Evolutionary conservation across 805 yeast species (phyloP), one percentile per base, ranked within the genome.

Genomic region (Vanderwaltozyma verrucispora): DNA sequence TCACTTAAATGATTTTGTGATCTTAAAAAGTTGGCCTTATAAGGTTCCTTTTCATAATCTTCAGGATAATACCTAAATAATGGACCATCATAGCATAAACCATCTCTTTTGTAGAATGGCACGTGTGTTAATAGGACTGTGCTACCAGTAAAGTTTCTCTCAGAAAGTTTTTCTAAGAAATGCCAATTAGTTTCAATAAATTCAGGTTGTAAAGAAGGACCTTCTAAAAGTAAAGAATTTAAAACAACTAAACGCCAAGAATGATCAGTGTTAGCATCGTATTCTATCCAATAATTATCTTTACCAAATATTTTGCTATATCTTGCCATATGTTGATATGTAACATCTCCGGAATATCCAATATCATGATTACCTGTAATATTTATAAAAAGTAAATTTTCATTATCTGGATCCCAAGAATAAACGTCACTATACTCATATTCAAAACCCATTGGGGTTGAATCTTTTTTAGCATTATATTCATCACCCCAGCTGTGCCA

Each of bases 331-430:
- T 94, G 94, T 51, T 85, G 96, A 65, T 78, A 77, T 0, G 95
- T 87, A 29, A 94, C 85, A 59, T 92, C 98, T 1, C 97, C 97
- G 33, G 83, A 74, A 56, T 92, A 89, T 0, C 98, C 98, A 33
- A 89, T 77, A 57, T 92, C 98, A 56, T 92, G 98, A 56, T 92
- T 92, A 2, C 98, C 98, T 2, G 94, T 79, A 33, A 92, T 64
- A 56, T 92, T 92, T 43, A 86, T 71, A 52, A 89, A 75, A 27
- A 83, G 60, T 10, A 85, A 88, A 41, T 74, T 75, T 26, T 70
- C 67, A 18, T 60, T 49, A 16, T 60, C 56, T 20, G 69, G 51
- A 28, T 68, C 64, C 94, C 94, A 83, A 49, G 79, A 81, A 45
- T 75, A 73, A 5, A 79, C 73, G 54, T 81, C 75, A 33, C 62